A percentile compares a stretch with the other conserved stretches of the same genome.
These are phyloP conservation scores for Yamadazyma nakazawae DNA, from an alignment of 805 yeast species.

Conservation along the genomic window DNA sequence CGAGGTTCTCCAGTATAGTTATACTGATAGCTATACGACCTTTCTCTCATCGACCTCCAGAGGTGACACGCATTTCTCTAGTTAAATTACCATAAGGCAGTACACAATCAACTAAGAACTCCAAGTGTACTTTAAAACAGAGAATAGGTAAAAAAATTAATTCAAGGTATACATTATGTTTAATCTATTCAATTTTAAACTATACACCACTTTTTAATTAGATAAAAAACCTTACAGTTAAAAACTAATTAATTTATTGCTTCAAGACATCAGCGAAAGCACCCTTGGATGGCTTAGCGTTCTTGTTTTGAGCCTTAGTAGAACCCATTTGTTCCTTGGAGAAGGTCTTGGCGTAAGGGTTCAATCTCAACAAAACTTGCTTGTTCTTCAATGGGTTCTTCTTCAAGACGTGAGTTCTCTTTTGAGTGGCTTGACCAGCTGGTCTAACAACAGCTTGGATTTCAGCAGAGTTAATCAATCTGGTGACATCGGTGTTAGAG, in stretches of 20 bases:
- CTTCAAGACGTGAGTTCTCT: constrained; percentile 95
- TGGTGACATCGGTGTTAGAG: constrained; percentile 92
- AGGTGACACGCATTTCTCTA: too few species aligned
- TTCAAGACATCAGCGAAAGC: constrained; percentile 65
- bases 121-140: neutral
- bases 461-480: constrained; percentile 98
- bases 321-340: constrained; percentile 88
- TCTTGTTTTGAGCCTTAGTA: constrained; percentile 63
- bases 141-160: neutral
- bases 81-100: neutral
- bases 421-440: constrained; percentile 90
- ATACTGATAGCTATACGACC: too few species aligned
- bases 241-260: constrained; percentile 26
- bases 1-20: too few species aligned
- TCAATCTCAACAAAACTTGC: constrained; percentile 95
- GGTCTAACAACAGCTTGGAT: constrained; percentile 96
- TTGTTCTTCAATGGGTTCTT: constrained; percentile 97
- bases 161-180: constrained; percentile 3
- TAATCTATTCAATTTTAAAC: constrained; percentile 10
- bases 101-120: too few species aligned
- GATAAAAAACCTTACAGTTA: neutral
- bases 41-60: too few species aligned
- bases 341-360: constrained; percentile 99
- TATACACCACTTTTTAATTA: constrained; percentile 1
- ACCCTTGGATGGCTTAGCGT: constrained; percentile 68